These are phyloP conservation scores for Gyromitra esculenta DNA, from an alignment of 2,329 filamentous ascomycete species.

Conservation along the genomic window DNA sequence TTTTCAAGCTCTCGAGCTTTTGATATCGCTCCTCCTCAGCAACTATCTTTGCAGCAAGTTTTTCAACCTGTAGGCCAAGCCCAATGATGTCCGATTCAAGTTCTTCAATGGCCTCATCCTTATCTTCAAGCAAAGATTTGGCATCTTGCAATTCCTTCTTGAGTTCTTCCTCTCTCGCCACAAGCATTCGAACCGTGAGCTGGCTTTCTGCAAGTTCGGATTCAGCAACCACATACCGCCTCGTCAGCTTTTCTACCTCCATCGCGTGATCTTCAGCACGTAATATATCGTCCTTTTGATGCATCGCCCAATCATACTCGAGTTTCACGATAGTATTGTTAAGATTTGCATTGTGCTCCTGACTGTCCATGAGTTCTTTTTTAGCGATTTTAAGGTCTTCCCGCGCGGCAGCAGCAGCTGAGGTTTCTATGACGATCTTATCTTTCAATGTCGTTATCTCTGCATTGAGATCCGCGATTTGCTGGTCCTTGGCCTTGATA, in stretches of 20 bases:
- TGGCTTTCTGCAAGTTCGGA: not conserved
- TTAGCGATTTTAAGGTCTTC: not conserved
- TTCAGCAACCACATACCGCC: not conserved
- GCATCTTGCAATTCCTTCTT: not conserved
- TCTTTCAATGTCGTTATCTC: not conserved
- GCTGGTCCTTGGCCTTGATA: not conserved
- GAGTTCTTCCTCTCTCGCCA: not conserved
- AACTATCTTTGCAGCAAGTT: not conserved
- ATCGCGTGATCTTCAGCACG: not conserved
- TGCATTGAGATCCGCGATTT: not conserved
- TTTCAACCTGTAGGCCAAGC: not conserved
- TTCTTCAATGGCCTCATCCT: not conserved
- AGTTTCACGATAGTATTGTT: not conserved
- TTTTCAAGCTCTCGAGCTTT: not conserved
- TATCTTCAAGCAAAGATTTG: not conserved
- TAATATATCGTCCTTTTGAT: not conserved
- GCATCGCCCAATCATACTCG: not conserved
- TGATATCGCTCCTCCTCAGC: not conserved
- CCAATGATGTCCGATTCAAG: not conserved
- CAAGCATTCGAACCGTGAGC: not conserved
- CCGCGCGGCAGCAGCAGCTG: too few relatives aligned
- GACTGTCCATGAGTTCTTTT: not conserved
- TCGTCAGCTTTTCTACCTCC: not conserved
- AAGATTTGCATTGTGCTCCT: not conserved
- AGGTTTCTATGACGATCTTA: not conserved